Conservation (phyloP, 108 stramenopile genomes). For the Conticribra guillardii region DNA sequence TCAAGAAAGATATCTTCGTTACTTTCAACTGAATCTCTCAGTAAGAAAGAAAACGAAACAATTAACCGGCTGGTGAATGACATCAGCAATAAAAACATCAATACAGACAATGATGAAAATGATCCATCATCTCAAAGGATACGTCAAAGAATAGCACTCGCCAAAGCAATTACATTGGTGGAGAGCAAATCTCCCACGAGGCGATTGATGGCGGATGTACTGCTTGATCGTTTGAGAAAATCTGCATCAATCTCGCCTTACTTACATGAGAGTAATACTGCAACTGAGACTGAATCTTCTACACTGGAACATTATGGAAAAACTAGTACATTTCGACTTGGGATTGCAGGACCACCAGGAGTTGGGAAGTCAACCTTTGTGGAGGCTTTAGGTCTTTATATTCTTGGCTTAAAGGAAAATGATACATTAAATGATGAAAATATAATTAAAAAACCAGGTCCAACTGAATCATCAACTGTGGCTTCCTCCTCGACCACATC, state of each 20-base stretch:
- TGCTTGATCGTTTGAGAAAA: conserved; percentile 52
- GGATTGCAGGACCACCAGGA: conserved; percentile 83
- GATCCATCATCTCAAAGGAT: conserved; percentile 3
- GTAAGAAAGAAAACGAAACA: conserved; percentile 20
- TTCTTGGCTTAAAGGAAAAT: conserved; percentile 49
- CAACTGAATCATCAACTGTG: too few species aligned
- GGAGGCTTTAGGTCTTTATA: conserved; percentile 74
- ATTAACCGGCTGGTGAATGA: conserved; percentile 24
- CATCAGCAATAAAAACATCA: conserved; percentile 2
- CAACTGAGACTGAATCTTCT: too few species aligned
- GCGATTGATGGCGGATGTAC: conserved; percentile 61
- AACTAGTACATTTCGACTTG: conserved; percentile 67
- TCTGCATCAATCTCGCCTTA: too few species aligned
- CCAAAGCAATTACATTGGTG: conserved; percentile 80
- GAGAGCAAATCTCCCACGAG: conserved; percentile 62
- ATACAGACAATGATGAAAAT: neutral
- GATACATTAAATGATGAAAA: neutral
- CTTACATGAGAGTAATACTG: too few species aligned
- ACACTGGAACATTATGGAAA: neutral
- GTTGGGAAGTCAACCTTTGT: conserved; percentile 54
- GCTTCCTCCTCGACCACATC: neutral
- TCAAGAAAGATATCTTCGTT: neutral
- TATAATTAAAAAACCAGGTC: neutral
- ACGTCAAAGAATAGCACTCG: conserved; percentile 61
- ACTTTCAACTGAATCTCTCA: conserved; percentile 21